Evolutionary conservation across 768 basidiomycete species (phyloP).

Genomic region (Serendipita sp.): DNA sequence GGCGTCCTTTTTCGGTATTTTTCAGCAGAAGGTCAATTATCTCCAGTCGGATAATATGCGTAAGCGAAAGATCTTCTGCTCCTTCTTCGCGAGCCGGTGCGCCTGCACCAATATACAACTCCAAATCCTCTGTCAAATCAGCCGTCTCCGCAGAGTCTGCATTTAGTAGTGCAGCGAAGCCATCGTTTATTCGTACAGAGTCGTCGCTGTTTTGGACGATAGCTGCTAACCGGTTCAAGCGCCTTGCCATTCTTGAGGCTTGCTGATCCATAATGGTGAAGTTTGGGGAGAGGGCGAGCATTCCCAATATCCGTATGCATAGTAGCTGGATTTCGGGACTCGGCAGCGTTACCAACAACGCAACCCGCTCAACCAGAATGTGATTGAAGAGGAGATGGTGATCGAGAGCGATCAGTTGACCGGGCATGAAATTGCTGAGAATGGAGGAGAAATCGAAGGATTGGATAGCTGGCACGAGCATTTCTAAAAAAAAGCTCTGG

Average conservation of each 20-base stretch:
- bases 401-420: conserved; percentile 45
- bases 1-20: conserved; percentile 44
- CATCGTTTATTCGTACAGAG: conserved; percentile 70
- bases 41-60: conserved; percentile 57
- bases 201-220: conserved; percentile 68
- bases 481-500: conserved; percentile 80
- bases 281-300: conserved; percentile 48
- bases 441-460: conserved; percentile 29
- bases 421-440: conserved; percentile 18
- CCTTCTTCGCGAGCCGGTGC: conserved; percentile 39
- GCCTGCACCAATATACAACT: conserved; percentile 57
- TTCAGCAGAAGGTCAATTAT: conserved; percentile 71
- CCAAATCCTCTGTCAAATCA: conserved; percentile 40
- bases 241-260: conserved; percentile 19
- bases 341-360: conserved; percentile 56
- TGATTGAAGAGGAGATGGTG: conserved; percentile 55
- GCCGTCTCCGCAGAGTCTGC: conserved; percentile 48
- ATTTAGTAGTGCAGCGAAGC: conserved; percentile 53
- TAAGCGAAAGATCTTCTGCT: conserved; percentile 22
- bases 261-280: conserved; percentile 28
- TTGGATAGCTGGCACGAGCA: conserved; percentile 65
- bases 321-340: conserved; percentile 60
- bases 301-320: conserved; percentile 58
- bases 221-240: conserved; percentile 52
- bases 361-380: conserved; percentile 68